Evolutionary conservation across 495 filamentous ascomycete genomes (phyloP).

Genomic region (Neurospora pannonica): DNA sequence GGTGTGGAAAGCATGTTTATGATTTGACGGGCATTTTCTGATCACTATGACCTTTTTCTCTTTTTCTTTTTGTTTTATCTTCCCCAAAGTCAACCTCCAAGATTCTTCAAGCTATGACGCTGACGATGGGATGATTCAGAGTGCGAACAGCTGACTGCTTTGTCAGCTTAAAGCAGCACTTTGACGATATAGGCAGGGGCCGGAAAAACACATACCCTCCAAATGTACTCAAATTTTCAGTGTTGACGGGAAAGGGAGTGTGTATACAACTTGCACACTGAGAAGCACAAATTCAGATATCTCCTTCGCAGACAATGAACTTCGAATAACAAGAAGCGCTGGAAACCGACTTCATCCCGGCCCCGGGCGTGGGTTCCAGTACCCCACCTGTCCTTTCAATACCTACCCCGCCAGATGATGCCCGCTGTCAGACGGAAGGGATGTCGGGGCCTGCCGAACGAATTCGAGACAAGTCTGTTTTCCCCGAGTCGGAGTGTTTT

Average conservation of each 20-base stretch:
- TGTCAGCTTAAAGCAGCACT: background rate
- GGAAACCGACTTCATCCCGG: background rate
- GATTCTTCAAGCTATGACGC: background rate
- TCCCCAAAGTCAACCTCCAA: background rate
- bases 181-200: background rate
- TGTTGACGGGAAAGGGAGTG: background rate
- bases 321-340: background rate
- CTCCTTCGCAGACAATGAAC: background rate
- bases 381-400: background rate
- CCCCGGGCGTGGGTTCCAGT: background rate
- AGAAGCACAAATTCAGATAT: background rate
- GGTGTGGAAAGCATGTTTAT: constrained; percentile 39
- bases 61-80: background rate
- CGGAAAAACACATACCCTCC: background rate
- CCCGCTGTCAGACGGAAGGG: background rate
- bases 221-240: background rate
- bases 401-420: background rate
- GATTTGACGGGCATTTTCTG: constrained; percentile 1
- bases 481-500: background rate
- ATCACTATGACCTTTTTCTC: background rate
- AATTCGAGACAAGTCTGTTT: background rate
- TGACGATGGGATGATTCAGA: background rate
- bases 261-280: background rate
- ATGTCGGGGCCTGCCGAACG: background rate
- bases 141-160: background rate